Base-by-base conservation (phyloP, 2,329 filamentous ascomycete genomes). In the Aspergillus uvarum region DNA sequence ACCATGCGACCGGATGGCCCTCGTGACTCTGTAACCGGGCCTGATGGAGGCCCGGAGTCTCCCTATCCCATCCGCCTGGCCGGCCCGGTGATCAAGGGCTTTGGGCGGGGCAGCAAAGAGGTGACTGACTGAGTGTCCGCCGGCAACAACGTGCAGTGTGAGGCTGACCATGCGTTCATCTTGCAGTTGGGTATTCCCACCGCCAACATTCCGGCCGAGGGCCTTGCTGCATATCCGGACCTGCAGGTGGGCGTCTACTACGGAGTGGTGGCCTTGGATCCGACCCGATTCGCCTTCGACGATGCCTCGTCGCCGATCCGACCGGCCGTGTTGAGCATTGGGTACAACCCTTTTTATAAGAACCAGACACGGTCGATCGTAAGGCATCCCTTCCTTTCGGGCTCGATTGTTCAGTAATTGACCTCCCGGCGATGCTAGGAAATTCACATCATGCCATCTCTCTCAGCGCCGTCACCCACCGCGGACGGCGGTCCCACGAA, bases 331-430 rank as follows among this genome's bases (percentile, higher is more conserved):
- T 90, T 97, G 88, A 91, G 87, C 62, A 94, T 97, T 66, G 95
- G 95, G 49, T 98, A 93, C 84, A 99, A 98, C 77, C 95, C 95
- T 0, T 98, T 93, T 79, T 99, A 96, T 84, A 92, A 93, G 75
- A 98, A 99, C 82, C 88, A 84, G 4, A 87, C 91, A 51, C 88
- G 91, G 63, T 91, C 86, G 63, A 92, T 95, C 72, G 83, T 81
- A 76, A 47, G 77, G 79, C 31, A n/a, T 48, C 19, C 16, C 26
- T 47, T 47, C 31, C 47, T 44, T 35, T 55, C n/a, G 5, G 19
- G 47, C 38, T 44, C 38, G 4, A 19, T 44, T 44, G 2, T 44
- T 19, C 38, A 19, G 16, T 44, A 5, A 19, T 16, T 44, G 16
- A 44, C 6, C 2, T 44, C 16, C 38, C 6, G 5, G 14, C 14